Base-by-base conservation (phyloP, 345 rosid genomes). In the Hibiscus mutabilis region DNA sequence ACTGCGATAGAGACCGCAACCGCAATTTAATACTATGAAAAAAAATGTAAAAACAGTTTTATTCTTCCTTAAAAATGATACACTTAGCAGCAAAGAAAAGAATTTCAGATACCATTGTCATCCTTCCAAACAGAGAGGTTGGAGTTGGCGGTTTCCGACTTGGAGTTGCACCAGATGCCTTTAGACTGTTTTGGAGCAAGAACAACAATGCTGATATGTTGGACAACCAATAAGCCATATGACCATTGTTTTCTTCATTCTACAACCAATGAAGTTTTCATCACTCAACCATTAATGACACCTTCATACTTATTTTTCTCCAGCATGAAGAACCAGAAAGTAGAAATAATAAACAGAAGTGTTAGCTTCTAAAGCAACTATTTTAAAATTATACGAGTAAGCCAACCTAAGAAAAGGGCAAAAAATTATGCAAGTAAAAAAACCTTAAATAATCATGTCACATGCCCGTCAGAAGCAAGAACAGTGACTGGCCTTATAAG, bases 211-310 rank as follows among this genome's bases (percentile, higher is more conserved):
- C 72, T 9, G 99, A 92, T 69, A 94, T 84, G 80, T 87, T 92
- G 71, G 99, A 85, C 70, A 95, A 83, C 99, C 99, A 95, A 84
- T 95, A 95, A 57, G 98, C 91, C 96, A 95, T 90, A 73, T 95
- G 97, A 49, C 79, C 88, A 81, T 92, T 92, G 83, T 89, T 78
- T 69, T 90, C 99, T 86, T 95, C 96, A 76, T 82, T 86, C 99
- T 95, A 88, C 80, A 77, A n/a, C 53, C 59, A 64, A 31, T 19
- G 24, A 49, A 51, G 68, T 33, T 60, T 44, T 52, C 22, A 64
- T 52, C 31, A 29, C 25, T 73, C 29, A 8, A 27, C 35, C 14
- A 18, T 14, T 19, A 61, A 60, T 3, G 5, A 74, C 19, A 19
- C 5, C 44, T 25, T 35, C 57, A 60, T 71, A 8, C 55, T 22